phyloP scores from a whole-genome alignment of 257 asterid species.

The Coffea canephora region DNA sequence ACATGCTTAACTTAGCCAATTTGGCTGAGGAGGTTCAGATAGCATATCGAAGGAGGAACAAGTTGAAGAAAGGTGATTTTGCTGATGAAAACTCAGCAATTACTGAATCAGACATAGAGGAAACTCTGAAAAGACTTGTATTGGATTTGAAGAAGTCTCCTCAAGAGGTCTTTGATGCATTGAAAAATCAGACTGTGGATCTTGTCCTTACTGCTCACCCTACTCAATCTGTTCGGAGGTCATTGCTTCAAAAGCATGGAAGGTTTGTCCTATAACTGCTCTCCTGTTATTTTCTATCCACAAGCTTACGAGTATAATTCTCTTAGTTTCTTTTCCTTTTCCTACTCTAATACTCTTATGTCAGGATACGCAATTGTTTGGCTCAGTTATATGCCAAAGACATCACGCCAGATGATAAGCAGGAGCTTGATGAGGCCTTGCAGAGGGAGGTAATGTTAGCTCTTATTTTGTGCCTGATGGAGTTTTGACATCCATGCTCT shows the following conservation, averaged over 20 bases:
- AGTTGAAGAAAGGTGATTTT: constrained; percentile 39
- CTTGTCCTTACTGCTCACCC: constrained; percentile 56
- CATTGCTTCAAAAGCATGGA: constrained; percentile 51
- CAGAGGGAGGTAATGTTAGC: constrained; percentile 42
- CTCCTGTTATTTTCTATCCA: neutral
- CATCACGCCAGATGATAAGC: constrained; percentile 50
- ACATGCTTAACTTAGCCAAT: constrained; percentile 56
- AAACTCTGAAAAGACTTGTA: constrained; percentile 49
- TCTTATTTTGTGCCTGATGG: neutral
- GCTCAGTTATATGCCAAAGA: constrained; percentile 49
- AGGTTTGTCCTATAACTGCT: constrained; percentile 29
- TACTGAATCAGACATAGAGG: constrained; percentile 52
- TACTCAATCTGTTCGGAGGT: constrained; percentile 48
- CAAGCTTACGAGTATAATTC: neutral
- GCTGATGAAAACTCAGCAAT: constrained; percentile 38
- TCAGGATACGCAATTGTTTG: constrained; percentile 46
- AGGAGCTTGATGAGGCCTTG: constrained; percentile 52
- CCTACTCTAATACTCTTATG: neutral
- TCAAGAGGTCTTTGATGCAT: constrained; percentile 45
- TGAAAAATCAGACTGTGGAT: constrained; percentile 56
- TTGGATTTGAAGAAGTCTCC: constrained; percentile 43
- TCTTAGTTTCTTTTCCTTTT: constrained; percentile 1
- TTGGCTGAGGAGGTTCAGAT: constrained; percentile 54
- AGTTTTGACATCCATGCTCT: neutral
- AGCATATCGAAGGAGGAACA: constrained; percentile 38